Percentiles rank a stretch among this genome's conserved stretches.
Evolutionary conservation across 345 rosid species (phyloP).

Genomic region (Abelmoschus esculentus): DNA sequence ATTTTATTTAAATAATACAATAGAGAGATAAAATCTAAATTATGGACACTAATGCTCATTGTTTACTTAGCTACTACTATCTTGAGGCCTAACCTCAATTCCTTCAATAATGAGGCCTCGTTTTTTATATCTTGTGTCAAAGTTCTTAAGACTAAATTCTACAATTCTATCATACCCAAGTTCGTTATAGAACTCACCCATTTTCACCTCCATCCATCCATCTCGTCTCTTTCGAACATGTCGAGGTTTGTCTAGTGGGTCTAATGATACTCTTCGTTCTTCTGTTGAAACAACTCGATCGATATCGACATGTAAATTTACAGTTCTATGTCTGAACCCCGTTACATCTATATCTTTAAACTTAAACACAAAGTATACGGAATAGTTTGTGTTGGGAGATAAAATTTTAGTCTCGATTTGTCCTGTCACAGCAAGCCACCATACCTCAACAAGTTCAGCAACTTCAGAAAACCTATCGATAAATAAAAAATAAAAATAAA

Average conservation of each 20-base stretch:
- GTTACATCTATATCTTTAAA: neutral
- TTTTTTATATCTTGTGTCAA: too few relatives aligned
- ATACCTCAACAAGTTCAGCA: neutral
- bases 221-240: slow-evolving; percentile 17
- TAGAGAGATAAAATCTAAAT: too few relatives aligned
- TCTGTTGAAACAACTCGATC: neutral
- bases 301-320: neutral
- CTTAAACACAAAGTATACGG: slow-evolving; percentile 19
- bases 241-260: neutral
- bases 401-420: neutral
- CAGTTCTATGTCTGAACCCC: neutral
- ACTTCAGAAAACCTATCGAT: slow-evolving; percentile 10
- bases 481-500: neutral
- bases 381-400: slow-evolving; percentile 19
- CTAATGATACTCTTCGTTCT: neutral
- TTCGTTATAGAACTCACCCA: slow-evolving; percentile 31
- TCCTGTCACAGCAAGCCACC: slow-evolving; percentile 14
- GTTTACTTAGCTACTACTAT: too few relatives aligned
- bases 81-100: too few relatives aligned
- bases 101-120: too few relatives aligned
- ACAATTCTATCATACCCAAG: slow-evolving; percentile 18
- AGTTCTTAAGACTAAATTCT: too few relatives aligned
- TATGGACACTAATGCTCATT: too few relatives aligned
- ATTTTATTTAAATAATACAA: too few relatives aligned
- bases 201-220: slow-evolving; percentile 34